Conservation (phyloP, 2,329 filamentous ascomycete genomes). For the Paecilomyces formosus region DNA sequence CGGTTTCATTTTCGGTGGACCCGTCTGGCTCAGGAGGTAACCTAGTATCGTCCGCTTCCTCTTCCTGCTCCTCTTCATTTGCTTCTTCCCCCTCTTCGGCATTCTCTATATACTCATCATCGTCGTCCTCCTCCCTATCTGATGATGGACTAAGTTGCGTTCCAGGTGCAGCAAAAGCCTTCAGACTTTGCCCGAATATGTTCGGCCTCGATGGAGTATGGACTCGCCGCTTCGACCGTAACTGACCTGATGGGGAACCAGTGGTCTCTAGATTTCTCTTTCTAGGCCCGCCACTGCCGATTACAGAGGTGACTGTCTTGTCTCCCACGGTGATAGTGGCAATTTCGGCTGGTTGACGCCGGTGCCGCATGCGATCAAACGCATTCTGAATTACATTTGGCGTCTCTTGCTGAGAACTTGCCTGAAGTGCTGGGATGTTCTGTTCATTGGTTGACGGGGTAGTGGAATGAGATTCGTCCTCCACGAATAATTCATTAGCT, state of each 20-base stretch:
- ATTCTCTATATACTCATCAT: slow-evolving; percentile 12
- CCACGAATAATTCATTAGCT: neutral
- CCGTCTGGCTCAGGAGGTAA: neutral
- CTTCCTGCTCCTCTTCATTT: neutral
- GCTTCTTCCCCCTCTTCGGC: slow-evolving; percentile 12
- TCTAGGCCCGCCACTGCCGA: slow-evolving; percentile 48
- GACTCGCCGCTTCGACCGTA: slow-evolving; percentile 33
- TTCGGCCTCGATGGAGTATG: slow-evolving; percentile 28
- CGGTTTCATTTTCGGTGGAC: neutral
- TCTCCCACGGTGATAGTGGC: slow-evolving; percentile 71
- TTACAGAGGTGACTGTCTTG: slow-evolving; percentile 56
- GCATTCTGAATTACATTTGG: slow-evolving; percentile 50
- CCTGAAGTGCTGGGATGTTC: slow-evolving; percentile 7
- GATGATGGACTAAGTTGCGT: slow-evolving; percentile 26
- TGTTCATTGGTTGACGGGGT: slow-evolving; percentile 2
- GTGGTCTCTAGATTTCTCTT: slow-evolving; percentile 25
- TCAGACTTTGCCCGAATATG: slow-evolving; percentile 41
- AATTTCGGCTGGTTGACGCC: slow-evolving; percentile 54
- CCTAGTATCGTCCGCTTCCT: neutral
- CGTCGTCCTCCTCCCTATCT: slow-evolving; percentile 10
- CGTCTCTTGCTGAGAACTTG: slow-evolving; percentile 16
- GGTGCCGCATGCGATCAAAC: slow-evolving; percentile 58
- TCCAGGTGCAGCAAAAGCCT: slow-evolving; percentile 50
- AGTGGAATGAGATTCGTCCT: neutral
- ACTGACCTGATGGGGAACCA: slow-evolving; percentile 9